Conservation (phyloP, 352 stramenopile genomes). For the Globisporangium paddicum region DNA sequence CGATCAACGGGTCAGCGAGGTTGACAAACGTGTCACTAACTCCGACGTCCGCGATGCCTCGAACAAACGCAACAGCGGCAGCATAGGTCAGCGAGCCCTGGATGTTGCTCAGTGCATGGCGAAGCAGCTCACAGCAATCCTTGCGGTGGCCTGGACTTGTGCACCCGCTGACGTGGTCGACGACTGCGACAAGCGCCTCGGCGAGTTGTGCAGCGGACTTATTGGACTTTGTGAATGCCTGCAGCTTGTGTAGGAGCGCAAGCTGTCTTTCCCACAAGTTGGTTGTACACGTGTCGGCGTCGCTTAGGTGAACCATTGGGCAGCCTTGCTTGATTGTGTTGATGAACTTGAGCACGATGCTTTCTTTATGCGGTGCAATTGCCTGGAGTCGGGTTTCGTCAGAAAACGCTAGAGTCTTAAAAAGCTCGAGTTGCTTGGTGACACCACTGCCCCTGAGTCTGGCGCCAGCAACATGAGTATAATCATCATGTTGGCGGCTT, state of each 20-base stretch:
- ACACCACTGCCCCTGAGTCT: neutral
- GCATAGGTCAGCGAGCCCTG: slow-evolving; percentile 30
- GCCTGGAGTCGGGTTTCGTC: neutral
- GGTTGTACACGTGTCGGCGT: slow-evolving; percentile 7
- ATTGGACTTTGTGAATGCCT: slow-evolving; percentile 37
- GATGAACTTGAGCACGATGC: neutral
- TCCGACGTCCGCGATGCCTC: slow-evolving; percentile 23
- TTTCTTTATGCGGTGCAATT: neutral
- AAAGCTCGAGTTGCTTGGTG: slow-evolving; percentile 3
- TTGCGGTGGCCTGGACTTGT: slow-evolving; percentile 25
- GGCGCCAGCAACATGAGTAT: neutral
- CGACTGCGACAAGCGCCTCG: slow-evolving; percentile 30
- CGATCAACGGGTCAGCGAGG: slow-evolving; percentile 17
- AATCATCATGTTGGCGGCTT: neutral
- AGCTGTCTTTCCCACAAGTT: slow-evolving; percentile 40
- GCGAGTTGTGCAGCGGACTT: slow-evolving; percentile 32
- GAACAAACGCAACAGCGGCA: slow-evolving; percentile 30
- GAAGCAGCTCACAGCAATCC: slow-evolving; percentile 45
- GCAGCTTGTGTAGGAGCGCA: slow-evolving; percentile 45
- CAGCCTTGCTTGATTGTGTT: neutral
- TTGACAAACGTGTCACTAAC: slow-evolving; percentile 15
- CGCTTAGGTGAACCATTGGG: neutral
- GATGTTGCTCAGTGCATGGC: slow-evolving; percentile 36
- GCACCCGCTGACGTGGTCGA: slow-evolving; percentile 40
- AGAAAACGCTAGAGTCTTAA: slow-evolving; percentile 9